Base-by-base conservation (phyloP, 495 filamentous ascomycete species). In the Cryomyces minteri region DNA sequence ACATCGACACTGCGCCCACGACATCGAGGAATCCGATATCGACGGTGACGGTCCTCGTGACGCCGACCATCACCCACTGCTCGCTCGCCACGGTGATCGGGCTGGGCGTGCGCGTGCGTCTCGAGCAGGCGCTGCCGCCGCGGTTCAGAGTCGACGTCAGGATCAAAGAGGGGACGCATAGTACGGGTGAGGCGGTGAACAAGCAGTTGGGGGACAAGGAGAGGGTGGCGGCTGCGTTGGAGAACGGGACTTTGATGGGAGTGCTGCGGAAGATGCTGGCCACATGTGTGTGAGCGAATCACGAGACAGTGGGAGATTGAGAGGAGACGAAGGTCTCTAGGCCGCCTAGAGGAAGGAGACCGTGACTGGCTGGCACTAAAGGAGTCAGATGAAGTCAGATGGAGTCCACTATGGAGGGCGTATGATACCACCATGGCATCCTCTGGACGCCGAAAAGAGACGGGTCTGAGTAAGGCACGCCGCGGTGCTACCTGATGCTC, bases 201-300 rank as follows among this genome's bases (percentile, higher is more conserved):
- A 93, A 94, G 67, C 92, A 98, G 58, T 63, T 98, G 32, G 82
- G 76, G 40, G 92, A 98, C 63, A 98, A 98, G 67, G 90, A 98
- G 64, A 70, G 90, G 49, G 90, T 98, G 32, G 85, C 86, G 7
- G 92, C 90, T 31, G 90, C 90, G 5, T 63, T 96, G 54, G 92
- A 98, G 63, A 98, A 98, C 61, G 80, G 79, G 45, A 88, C 83
- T 0, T 67, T 98, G 47, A 82, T 84, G 73, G 75, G 77, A 42
- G 81, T 95, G 12, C 66, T 98, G 52, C 73, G 79, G 50, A 94
- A 90, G 61, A 96, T 98, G 90, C 69, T 95, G 49, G 76, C 87
- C 61, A 86, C 81, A n/a, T n/a, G n/a, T n/a, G n/a, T n/a, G n/a
- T n/a, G n/a, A n/a, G n/a, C n/a, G n/a, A n/a, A n/a, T n/a, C n/a